Conservation (phyloP, 352 stramenopile genomes). For the Blastocystis sp. region DNA sequence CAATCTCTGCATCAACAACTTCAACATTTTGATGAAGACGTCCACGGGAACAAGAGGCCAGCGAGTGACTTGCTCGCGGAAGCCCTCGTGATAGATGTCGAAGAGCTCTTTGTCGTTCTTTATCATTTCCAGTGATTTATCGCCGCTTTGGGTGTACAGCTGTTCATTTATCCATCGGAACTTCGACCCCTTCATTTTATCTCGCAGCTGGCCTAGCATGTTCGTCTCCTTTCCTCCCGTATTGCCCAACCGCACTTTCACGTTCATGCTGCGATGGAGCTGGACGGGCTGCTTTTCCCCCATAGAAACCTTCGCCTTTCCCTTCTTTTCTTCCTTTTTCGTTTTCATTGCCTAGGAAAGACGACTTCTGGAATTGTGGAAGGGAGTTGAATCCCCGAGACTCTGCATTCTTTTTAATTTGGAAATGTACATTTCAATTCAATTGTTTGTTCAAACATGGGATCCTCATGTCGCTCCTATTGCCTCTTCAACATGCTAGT, state of each 20-base stretch:
- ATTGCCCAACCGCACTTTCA: background rate
- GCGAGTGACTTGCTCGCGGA: constrained; percentile 49
- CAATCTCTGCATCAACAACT: background rate
- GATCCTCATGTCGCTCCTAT: background rate
- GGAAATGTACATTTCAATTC: background rate
- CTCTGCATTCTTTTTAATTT: no score
- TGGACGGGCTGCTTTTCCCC: background rate
- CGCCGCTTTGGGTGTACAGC: constrained; percentile 51
- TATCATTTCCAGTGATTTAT: constrained; percentile 52
- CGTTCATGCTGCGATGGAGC: constrained; percentile 38
- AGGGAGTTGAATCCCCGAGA: no score
- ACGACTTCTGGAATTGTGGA: no score
- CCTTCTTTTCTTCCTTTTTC: no score
- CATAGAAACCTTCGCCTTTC: no score
- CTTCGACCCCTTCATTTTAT: constrained; percentile 61
- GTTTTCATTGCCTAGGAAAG: no score
- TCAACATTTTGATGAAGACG: constrained; percentile 52
- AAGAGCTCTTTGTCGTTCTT: constrained; percentile 33
- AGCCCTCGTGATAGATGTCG: constrained; percentile 49
- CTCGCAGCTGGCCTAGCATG: constrained; percentile 12
- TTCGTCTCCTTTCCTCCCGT: constrained; percentile 7
- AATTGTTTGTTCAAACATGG: background rate
- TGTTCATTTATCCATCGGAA: constrained; percentile 68
- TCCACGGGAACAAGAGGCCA: constrained; percentile 61
- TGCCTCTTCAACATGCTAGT: constrained; percentile 2